These are phyloP conservation scores for Cryphonectria radicalis DNA, from an alignment of 2,329 filamentous ascomycete species.

Conservation along the genomic window DNA sequence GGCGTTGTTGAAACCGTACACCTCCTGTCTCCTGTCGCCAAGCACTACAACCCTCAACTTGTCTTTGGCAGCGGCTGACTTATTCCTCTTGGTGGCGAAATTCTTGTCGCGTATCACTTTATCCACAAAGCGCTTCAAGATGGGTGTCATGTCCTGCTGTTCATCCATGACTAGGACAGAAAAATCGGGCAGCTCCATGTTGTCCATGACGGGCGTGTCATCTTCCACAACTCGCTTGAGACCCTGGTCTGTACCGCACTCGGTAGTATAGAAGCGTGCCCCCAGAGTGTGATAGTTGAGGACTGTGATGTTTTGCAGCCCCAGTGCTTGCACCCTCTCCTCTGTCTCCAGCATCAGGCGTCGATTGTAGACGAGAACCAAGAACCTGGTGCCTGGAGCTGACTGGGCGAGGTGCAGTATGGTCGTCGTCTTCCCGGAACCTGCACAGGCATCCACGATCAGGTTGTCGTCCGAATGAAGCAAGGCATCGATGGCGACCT, in stretches of 20 bases:
- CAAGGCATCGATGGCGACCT: slow-evolving; percentile 22
- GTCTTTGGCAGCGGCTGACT: neutral
- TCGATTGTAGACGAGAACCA: slow-evolving; percentile 27
- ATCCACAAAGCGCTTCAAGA: slow-evolving; percentile 26
- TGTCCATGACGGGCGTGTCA: slow-evolving; percentile 19
- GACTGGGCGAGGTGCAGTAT: slow-evolving; percentile 25
- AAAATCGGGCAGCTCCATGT: slow-evolving; percentile 17
- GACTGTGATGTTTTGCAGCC: slow-evolving; percentile 22
- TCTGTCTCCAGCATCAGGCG: slow-evolving; percentile 26
- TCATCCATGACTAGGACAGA: slow-evolving; percentile 28
- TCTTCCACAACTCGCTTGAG: slow-evolving; percentile 27
- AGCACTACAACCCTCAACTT: slow-evolving; percentile 23
- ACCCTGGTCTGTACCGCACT: slow-evolving; percentile 27
- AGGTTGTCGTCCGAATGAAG: slow-evolving; percentile 20
- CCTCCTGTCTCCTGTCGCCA: slow-evolving; percentile 25
- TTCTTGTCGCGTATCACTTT: slow-evolving; percentile 25
- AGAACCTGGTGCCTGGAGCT: slow-evolving; percentile 12
- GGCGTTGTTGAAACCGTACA: slow-evolving; percentile 29
- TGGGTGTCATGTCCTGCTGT: slow-evolving; percentile 28
- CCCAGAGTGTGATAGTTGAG: slow-evolving; percentile 26
- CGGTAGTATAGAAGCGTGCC: slow-evolving; percentile 20
- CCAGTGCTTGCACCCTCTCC: slow-evolving; percentile 19
- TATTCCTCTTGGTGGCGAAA: neutral
- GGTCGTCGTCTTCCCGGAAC: slow-evolving; percentile 27
- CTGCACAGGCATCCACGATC: slow-evolving; percentile 26